Percentiles rank a stretch among this genome's conserved stretches.
Conservation (phyloP, 2,329 filamentous ascomycete genomes). For the Ascochyta fabae region DNA sequence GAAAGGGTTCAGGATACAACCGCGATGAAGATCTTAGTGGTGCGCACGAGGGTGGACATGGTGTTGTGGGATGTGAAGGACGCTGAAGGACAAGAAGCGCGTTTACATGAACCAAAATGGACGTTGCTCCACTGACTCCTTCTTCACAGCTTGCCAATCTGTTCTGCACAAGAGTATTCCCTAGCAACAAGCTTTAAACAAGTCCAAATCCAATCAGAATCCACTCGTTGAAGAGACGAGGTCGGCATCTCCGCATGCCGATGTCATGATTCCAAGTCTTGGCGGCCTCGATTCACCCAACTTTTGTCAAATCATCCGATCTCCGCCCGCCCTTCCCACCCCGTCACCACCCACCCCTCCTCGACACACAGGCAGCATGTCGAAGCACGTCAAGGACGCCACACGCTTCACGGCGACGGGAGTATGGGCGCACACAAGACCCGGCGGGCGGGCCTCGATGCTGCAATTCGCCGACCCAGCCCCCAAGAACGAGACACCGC, state of each 20-base stretch:
- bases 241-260: slow-evolving; percentile 14
- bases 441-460: slow-evolving; percentile 50
- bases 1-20: not conserved
- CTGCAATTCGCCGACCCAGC: slow-evolving; percentile 51
- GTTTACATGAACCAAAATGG: not conserved
- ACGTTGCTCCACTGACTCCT: not conserved
- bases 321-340: slow-evolving; percentile 25
- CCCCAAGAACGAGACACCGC: slow-evolving; percentile 58
- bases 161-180: not conserved
- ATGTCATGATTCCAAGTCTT: slow-evolving; percentile 26
- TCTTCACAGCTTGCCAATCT: not conserved
- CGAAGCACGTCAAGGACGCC: slow-evolving; percentile 77
- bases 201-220: not conserved
- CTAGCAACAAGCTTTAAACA: not conserved
- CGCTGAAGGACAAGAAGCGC: not conserved
- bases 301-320: slow-evolving; percentile 46
- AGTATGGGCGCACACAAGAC: slow-evolving; percentile 73
- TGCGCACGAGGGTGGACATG: slow-evolving; percentile 4
- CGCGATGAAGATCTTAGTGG: not conserved
- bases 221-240: not conserved
- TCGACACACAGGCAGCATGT: slow-evolving; percentile 46
- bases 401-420: slow-evolving; percentile 77
- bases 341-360: slow-evolving; percentile 16
- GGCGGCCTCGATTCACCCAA: slow-evolving; percentile 35
- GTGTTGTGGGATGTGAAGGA: not conserved